Percentiles rank a stretch among this genome's conserved stretches.
phyloP scores from a whole-genome alignment of 1,139 yeast species.

The Protomyces gravidus region DNA sequence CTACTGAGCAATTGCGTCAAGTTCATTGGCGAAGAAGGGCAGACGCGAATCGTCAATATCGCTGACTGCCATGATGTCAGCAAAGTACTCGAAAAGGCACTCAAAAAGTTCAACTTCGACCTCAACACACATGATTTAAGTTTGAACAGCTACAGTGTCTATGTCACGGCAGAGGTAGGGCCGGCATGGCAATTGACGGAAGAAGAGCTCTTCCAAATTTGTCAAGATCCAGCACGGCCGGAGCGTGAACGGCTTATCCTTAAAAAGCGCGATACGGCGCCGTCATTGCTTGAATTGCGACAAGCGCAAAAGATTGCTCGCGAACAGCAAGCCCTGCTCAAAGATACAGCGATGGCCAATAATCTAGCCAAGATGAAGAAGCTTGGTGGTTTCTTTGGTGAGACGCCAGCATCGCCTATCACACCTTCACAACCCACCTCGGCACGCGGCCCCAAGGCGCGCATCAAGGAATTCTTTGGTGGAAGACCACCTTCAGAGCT shows the following conservation, averaged over 20 bases:
- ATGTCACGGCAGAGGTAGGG: slow-evolving; percentile 41
- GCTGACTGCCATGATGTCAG: slow-evolving; percentile 79
- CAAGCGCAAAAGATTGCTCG: slow-evolving; percentile 49
- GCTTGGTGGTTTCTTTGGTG: slow-evolving; percentile 31
- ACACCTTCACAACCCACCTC: neutral
- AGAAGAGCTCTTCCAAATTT: slow-evolving; percentile 74
- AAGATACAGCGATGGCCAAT: slow-evolving; percentile 28
- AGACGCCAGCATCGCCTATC: slow-evolving; percentile 23
- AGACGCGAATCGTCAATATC: slow-evolving; percentile 66
- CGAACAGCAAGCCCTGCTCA: slow-evolving; percentile 31
- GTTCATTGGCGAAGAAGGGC: slow-evolving; percentile 59
- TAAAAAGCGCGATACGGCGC: slow-evolving; percentile 60
- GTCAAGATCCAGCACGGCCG: slow-evolving; percentile 66
- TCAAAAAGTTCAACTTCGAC: slow-evolving; percentile 48
- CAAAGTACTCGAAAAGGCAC: slow-evolving; percentile 66
- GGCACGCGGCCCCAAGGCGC: slow-evolving; percentile 30
- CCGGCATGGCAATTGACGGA: slow-evolving; percentile 58
- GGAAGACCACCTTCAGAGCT: slow-evolving; percentile 92
- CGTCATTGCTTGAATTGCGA: slow-evolving; percentile 63
- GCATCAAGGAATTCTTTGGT: slow-evolving; percentile 56
- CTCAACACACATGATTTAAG: slow-evolving; percentile 15
- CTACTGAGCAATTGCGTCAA: slow-evolving; percentile 49
- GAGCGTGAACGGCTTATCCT: slow-evolving; percentile 72
- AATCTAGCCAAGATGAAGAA: slow-evolving; percentile 27
- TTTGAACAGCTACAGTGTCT: slow-evolving; percentile 16